These are phyloP conservation scores for Tulasnella sp. DNA, from an alignment of 768 basidiomycete genomes.

Conservation along the genomic window DNA sequence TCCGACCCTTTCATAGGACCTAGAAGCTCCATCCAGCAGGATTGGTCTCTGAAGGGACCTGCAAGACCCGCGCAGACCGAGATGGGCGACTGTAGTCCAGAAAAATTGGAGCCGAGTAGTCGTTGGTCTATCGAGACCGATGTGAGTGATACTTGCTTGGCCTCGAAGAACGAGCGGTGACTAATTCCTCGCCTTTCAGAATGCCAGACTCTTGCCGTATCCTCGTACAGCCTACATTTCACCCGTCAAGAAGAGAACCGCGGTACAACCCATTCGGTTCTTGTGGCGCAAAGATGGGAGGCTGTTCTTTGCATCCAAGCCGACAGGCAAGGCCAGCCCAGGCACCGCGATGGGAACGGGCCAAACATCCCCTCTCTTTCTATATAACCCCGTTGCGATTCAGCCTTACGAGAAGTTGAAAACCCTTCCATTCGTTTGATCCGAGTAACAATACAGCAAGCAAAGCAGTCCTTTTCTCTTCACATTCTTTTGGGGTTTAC, in stretches of 20 bases:
- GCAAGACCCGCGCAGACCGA: background rate
- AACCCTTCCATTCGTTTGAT: background rate
- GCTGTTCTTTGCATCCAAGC: background rate
- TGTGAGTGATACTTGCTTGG: background rate
- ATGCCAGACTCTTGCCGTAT: background rate
- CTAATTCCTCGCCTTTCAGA: background rate
- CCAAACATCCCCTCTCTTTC: background rate
- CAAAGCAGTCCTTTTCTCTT: background rate
- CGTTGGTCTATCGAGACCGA: background rate
- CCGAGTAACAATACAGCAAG: background rate
- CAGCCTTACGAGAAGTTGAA: background rate
- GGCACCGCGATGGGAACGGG: background rate
- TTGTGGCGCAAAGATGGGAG: background rate
- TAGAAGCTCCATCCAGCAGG: background rate
- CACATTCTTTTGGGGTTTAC: no score
- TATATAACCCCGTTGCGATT: background rate
- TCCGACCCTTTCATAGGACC: background rate
- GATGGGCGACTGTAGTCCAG: background rate
- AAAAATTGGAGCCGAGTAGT: background rate
- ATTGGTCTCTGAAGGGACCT: background rate
- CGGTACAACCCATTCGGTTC: background rate
- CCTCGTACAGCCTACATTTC: background rate
- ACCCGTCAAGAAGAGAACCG: background rate
- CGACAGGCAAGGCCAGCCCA: background rate
- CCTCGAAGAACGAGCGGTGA: background rate